Percentiles rank a stretch among this genome's conserved stretches.
phyloP scores from a whole-genome alignment of 23 red algal species.

The Cyanidiococcus yangmingshanensis region DNA sequence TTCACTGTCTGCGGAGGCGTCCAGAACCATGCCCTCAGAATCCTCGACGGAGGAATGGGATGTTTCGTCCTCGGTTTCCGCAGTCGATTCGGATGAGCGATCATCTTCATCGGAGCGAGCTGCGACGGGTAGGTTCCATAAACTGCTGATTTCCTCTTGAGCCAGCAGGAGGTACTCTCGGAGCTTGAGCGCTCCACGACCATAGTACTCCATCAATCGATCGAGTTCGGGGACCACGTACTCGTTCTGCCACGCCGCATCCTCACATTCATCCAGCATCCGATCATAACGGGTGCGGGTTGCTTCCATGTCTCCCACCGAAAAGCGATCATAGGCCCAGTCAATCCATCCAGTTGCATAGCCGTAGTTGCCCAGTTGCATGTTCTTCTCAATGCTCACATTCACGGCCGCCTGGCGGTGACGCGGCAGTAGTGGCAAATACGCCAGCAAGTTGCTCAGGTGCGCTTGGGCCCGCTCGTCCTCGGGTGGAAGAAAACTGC shows the following conservation, averaged over 20 bases:
- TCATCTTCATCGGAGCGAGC: too few relatives aligned
- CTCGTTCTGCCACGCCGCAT: slow-evolving; percentile 15
- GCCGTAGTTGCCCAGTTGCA: slow-evolving; percentile 22
- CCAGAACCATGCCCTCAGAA: too few relatives aligned
- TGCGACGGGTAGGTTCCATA: slow-evolving; percentile 3
- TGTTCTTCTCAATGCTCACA: slow-evolving; percentile 20
- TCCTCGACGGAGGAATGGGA: too few relatives aligned
- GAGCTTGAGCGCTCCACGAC: background rate
- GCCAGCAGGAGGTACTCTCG: slow-evolving; percentile 13
- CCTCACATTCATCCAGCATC: slow-evolving; percentile 17
- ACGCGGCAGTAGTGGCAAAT: background rate
- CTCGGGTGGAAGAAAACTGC: background rate
- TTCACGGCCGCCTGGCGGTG: slow-evolving; percentile 5
- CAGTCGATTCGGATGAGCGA: too few relatives aligned
- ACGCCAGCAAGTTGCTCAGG: slow-evolving; percentile 3
- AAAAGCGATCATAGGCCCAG: slow-evolving; percentile 12
- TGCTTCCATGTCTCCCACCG: background rate
- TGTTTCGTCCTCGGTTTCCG: too few relatives aligned
- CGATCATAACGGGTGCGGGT: background rate
- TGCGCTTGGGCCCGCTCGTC: slow-evolving; percentile 19
- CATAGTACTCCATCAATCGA: slow-evolving; percentile 18
- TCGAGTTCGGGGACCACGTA: slow-evolving; percentile 20
- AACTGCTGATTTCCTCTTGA: background rate
- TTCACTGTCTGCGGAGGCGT: too few relatives aligned
- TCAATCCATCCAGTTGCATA: slow-evolving; percentile 11